Percentiles rank a stretch among this genome's conserved stretches.
These are phyloP conservation scores for Whalleya microplaca DNA, from an alignment of 2,329 filamentous ascomycete genomes.

Conservation along the genomic window DNA sequence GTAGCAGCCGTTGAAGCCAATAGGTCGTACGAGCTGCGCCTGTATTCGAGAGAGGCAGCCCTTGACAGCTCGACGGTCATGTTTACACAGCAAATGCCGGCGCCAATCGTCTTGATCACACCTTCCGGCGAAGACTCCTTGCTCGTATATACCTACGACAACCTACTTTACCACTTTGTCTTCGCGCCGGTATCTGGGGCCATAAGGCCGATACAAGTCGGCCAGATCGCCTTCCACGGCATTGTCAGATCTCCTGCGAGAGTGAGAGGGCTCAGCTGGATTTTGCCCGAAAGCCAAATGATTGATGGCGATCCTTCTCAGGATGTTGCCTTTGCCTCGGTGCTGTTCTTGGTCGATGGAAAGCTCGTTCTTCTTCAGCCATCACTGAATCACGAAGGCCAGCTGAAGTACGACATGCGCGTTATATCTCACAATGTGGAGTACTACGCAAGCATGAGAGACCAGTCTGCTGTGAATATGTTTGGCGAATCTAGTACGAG, in stretches of 20 bases:
- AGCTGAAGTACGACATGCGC: conserved; percentile 97
- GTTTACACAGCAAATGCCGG: conserved; percentile 76
- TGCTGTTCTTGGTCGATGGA: conserved; percentile 95
- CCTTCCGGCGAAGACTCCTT: conserved; percentile 92
- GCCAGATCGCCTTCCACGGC: conserved; percentile 95
- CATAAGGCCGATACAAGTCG: conserved; percentile 85
- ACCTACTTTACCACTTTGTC: conserved; percentile 92
- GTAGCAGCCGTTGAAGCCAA: conserved; percentile 91
- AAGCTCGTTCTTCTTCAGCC: conserved; percentile 93
- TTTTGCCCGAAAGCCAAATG: conserved; percentile 87
- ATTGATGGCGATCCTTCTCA: conserved; percentile 91
- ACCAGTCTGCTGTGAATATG: conserved; percentile 63
- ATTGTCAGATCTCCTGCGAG: conserved; percentile 92
- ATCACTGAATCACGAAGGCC: conserved; percentile 77
- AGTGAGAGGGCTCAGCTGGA: conserved; percentile 93
- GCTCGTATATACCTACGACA: conserved; percentile 96
- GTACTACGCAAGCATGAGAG: conserved; percentile 90
- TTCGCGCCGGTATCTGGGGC: conserved; percentile 73
- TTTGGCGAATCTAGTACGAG: conserved; percentile 25
- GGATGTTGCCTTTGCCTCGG: conserved; percentile 90
- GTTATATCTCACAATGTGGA: conserved; percentile 95
- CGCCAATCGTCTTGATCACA: conserved; percentile 87
- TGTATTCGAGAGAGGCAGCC: conserved; percentile 85
- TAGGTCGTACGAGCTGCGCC: conserved; percentile 80
- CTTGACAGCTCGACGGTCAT: conserved; percentile 75